Evolutionary conservation across 352 stramenopile genomes (phyloP), one percentile per base, ranked within the genome.

Genomic region (Globisporangium iwayamae): DNA sequence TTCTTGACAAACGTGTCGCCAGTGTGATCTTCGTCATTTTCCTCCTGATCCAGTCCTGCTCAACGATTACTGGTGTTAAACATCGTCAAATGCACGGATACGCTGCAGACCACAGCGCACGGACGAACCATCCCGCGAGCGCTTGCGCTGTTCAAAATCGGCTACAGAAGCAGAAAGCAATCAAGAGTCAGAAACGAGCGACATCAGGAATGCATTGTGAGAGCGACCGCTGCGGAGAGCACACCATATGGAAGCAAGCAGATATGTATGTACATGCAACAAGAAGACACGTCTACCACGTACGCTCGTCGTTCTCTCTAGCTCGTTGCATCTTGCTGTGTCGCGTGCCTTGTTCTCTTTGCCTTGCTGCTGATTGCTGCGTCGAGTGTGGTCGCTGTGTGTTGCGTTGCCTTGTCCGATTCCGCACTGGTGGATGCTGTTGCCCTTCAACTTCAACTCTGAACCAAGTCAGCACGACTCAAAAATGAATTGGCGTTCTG

Each of bases 91-190:
- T 28, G 25, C 25, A 28, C 25, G 25, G 25, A 28, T 28, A 28
- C 25, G 25, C 25, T 28, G 25, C 25, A 28, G 25, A 28, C 25
- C 25, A 28, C 25, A 28, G 25, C 25, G 25, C 25, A 28, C 1
- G 25, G 25, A 28, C 25, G 36, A 61, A 61, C 55, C 55, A 51
- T 61, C 38, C 28, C 55, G 38, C 3, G 18, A 8, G 22, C 55
- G 55, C 39, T 61, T 61, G 55, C 28, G 41, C 39, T 52, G 55
- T 25, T 52, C 55, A 39, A 52, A 61, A 18, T 28, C 55, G n/a
- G 5, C 55, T 50, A 13, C 22, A 18, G 16, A 34, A 10, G 32
- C 14, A 28, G 9, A 8, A 46, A 13, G 14, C 4, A 28, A 7
- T 9, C 9, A 18, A 36, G 25, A n/a, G 25, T 18, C 14, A 20